Base-by-base conservation (phyloP, 2,329 filamentous ascomycete species). In the Kalmusia sp. region DNA sequence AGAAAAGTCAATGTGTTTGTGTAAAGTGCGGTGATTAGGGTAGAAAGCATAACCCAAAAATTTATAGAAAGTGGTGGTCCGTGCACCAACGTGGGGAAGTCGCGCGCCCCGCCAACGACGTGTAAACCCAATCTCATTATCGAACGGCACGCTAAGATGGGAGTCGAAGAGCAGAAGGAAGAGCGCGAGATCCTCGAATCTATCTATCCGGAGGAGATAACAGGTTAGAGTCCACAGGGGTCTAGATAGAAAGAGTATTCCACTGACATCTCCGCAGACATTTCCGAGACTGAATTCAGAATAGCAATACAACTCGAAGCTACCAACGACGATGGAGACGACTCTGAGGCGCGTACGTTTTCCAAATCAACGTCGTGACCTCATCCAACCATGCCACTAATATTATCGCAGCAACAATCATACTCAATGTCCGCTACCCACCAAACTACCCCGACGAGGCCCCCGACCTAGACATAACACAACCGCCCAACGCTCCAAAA, bases 201-300 rank as follows among this genome's bases (percentile, higher is more conserved):
- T 56, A 99, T 99, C 71, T 99, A 98, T 65, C 92, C 95, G 1
- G 93, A 99, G 55, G 95, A 99, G 79, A 96, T 99, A 65, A 93
- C 88, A 84, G 90, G 92, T 93, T 69, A 41, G 75, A 11, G n/a
- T 8, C 14, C 19, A 24, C n/a, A 7, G n/a, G n/a, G n/a, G n/a
- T n/a, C n/a, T n/a, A n/a, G n/a, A n/a, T n/a, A n/a, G n/a, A n/a
- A n/a, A n/a, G n/a, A n/a, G n/a, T n/a, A n/a, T 21, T 9, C n/a
- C 35, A 22, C 63, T 66, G 51, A 72, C 55, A 34, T 30, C 39
- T 55, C 24, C 45, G 33, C 72, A 95, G 95, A 97, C 73, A 87
- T 97, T 69, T 95, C 91, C 65, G 92, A 96, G 49, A 91, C 86
- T 52, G 90, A 96, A 74, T 98, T 90, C 79, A 89, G 90, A 71